Evolutionary conservation across 1,284 basidiomycete genomes (phyloP), one percentile per base, ranked within the genome.

Genomic region (Testicularia cyperi): DNA sequence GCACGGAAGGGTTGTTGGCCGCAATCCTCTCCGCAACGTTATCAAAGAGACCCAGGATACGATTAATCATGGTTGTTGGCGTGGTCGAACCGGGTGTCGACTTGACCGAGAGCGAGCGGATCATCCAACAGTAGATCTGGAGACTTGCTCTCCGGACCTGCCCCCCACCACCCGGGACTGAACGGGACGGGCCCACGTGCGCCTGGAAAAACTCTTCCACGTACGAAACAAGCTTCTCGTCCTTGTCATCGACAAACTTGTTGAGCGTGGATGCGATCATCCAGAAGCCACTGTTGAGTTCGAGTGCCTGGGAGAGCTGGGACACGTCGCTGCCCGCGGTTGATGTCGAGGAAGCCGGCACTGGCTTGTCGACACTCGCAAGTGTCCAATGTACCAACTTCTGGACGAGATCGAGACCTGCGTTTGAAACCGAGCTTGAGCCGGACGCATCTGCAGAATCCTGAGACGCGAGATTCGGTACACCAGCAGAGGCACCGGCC

Each of bases 51-150:
- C 48, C 52, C 5, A 56, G 46, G 22, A 71, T 32, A 1, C 54
- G 39, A 16, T 60, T 55, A 12, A 75, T 24, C 70, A 72, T 74
- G 14, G 33, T 52, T 20, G n/a, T 56, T 39, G 20, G 60, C 48
- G 10, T 44, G 24, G 37, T 58, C 53, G 32, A 44, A 55, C n/a
- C n/a, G n/a, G n/a, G n/a, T n/a, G n/a, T n/a, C 14, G 51, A 57
- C 33, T 65, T 58, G 33, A 68, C 52, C 5, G 67, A 45, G 14
- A 72, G 40, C 2, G 52, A 68, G 19, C 68, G 64, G 6, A 66
- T 52, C 8, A 70, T 34, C 61, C 64, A 70, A 26, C 65, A 41
- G 68, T 68, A 75, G 7, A 58, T 52, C 25, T 68, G 54, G 16
- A 72, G 29, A 2, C 48, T 60, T 2, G 49, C 39, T 13, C 52